Percentiles rank a stretch among this genome's conserved stretches.
These are phyloP conservation scores for Knoxdaviesia capensis DNA, from an alignment of 2,329 filamentous ascomycete genomes.

Conservation along the genomic window DNA sequence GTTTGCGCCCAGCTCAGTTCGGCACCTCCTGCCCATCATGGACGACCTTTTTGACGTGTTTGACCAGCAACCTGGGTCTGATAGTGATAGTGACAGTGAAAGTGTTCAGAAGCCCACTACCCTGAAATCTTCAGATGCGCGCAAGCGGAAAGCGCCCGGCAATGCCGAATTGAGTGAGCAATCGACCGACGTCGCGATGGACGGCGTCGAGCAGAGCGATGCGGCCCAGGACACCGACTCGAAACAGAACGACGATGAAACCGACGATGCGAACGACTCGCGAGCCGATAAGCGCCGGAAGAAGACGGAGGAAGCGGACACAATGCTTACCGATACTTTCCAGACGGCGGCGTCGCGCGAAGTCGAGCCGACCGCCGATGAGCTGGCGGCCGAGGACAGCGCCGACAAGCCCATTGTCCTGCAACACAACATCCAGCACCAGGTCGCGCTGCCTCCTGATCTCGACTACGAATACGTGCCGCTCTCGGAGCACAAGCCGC, in stretches of 20 bases:
- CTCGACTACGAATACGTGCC: constrained; percentile 88
- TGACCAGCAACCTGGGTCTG: constrained; percentile 37
- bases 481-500: constrained; percentile 86
- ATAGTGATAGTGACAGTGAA: constrained; percentile 21
- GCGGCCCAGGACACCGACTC: constrained; percentile 8
- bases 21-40: constrained; percentile 21
- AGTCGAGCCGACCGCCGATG: constrained; percentile 19
- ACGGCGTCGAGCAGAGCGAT: constrained; percentile 14
- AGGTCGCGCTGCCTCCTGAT: constrained; percentile 84
- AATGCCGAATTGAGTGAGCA: constrained; percentile 5
- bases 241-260: constrained; percentile 27
- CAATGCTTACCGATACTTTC: constrained; percentile 82
- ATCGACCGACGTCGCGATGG: neutral
- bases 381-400: constrained; percentile 1
- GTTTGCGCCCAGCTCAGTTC: neutral
- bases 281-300: constrained; percentile 37
- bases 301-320: constrained; percentile 40
- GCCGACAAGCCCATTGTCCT: constrained; percentile 54
- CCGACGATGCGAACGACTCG: constrained; percentile 7
- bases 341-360: constrained; percentile 89
- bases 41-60: constrained; percentile 74
- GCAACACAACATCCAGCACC: constrained; percentile 95
- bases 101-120: neutral
- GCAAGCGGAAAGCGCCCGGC: constrained; percentile 9
- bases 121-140: neutral